These are phyloP conservation scores for Blastocystis sp. DNA, from an alignment of 352 stramenopile genomes.

Conservation along the genomic window DNA sequence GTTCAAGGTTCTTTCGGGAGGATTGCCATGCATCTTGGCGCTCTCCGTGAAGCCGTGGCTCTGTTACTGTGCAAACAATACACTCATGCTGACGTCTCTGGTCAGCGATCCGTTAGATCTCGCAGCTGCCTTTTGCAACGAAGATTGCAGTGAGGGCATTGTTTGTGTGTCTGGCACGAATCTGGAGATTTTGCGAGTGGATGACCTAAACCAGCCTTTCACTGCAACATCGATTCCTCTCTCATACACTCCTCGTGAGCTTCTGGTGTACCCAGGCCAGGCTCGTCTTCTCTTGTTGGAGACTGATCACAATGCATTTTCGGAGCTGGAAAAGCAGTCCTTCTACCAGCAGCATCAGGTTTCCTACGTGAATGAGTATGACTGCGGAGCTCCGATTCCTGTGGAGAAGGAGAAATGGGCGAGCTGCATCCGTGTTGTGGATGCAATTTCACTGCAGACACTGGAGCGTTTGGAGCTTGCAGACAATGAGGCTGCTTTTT, in stretches of 20 bases:
- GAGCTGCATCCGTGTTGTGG: slow-evolving; percentile 91
- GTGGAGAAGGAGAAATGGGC: slow-evolving; percentile 82
- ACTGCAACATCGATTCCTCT: slow-evolving; percentile 88
- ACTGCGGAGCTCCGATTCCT: slow-evolving; percentile 64
- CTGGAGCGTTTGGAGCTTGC: slow-evolving; percentile 82
- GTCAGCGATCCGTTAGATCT: slow-evolving; percentile 88
- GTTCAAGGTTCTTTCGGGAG: slow-evolving; percentile 76
- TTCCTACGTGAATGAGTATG: slow-evolving; percentile 66
- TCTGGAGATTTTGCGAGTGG: slow-evolving; percentile 92
- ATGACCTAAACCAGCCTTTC: slow-evolving; percentile 87
- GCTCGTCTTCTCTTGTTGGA: slow-evolving; percentile 84
- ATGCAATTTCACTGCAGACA: slow-evolving; percentile 80
- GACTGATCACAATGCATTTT: slow-evolving; percentile 91
- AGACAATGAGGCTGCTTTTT: slow-evolving; percentile 85
- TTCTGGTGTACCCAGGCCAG: slow-evolving; percentile 78
- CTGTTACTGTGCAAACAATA: slow-evolving; percentile 80
- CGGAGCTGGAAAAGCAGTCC: slow-evolving; percentile 77
- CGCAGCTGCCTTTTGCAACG: slow-evolving; percentile 87
- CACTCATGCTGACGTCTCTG: slow-evolving; percentile 83
- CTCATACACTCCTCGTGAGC: slow-evolving; percentile 91
- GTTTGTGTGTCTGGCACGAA: slow-evolving; percentile 87
- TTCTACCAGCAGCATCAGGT: background rate
- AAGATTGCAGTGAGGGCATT: slow-evolving; percentile 89
- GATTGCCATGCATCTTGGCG: slow-evolving; percentile 75
- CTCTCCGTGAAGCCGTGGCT: slow-evolving; percentile 92